Evolutionary conservation across 495 filamentous ascomycete genomes (phyloP), one percentile per base, ranked within the genome.

Genomic region (Echria macrotheca): DNA sequence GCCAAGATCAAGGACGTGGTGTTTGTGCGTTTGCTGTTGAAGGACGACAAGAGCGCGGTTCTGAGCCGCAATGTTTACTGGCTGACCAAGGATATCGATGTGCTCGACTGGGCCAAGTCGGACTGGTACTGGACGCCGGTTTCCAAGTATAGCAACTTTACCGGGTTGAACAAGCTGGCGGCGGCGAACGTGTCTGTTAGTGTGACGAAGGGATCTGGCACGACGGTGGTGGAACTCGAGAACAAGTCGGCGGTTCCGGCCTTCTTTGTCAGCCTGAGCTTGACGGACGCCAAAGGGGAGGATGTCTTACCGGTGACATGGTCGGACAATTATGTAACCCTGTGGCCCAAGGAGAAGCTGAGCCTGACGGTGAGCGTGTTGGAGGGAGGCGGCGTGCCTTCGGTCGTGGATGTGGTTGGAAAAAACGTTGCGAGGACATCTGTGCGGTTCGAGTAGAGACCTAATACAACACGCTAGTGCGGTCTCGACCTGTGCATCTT

Each of bases 21-120:
- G 4, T 81, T 84, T 39, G 50, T 84, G 15, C 65, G 72, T 7
- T 58, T 84, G 1, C 47, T 74, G 0, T 66, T 84, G 0, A 60
- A 58, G 5, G 59, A 71, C 22, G 56, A 43, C 6, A 49, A 65
- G 2, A 61, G 59, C 0, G 36, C 41, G 0, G 48, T 65, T 4
- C 50, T 83, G 0, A 82, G 78, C 49, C 69, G 80, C 1, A 83
- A 82, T 48, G 74, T 82, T 0, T 85, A 84, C 65, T 84, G 82
- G 82, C 52, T 84, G 0, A 54, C 77, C 7, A 59, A 63, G 6
- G 57, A 64, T 2, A 43, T 65, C 0, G 81, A 84, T 48, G 65
- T 60, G 4, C 54, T 84, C 9, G 66, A 78, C 28, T 83, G 80
- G 79, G 65, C 68, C 0, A 61, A 71, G 0, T 79, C 80, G 6